Conservation (phyloP, 1,139 yeast genomes). For the Pichiaceae sp. region DNA sequence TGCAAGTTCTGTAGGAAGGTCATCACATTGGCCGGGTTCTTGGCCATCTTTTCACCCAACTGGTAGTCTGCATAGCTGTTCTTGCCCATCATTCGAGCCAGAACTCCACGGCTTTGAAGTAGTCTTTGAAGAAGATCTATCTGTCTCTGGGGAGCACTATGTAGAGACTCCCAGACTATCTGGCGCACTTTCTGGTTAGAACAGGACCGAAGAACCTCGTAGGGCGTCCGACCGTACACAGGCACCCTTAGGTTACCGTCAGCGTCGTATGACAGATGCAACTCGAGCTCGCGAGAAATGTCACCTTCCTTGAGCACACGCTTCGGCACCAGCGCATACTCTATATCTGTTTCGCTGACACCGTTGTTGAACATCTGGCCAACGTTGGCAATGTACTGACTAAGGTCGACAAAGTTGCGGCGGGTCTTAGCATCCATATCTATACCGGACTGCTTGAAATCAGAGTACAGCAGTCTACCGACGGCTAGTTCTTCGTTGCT, state of each 20-base stretch:
- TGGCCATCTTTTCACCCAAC: constrained; percentile 86
- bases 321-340: constrained; percentile 21
- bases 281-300: constrained; percentile 13
- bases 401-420: constrained; percentile 63
- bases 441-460: constrained; percentile 87
- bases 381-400: constrained; percentile 71
- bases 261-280: constrained; percentile 13
- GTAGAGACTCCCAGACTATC: constrained; percentile 67
- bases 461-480: constrained; percentile 71
- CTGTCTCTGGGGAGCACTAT: constrained; percentile 49
- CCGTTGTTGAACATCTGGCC: constrained; percentile 75
- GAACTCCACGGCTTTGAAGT: constrained; percentile 55
- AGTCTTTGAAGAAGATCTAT: constrained; percentile 50
- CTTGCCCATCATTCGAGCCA: constrained; percentile 72
- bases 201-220: constrained; percentile 54
- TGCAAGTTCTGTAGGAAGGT: constrained; percentile 60
- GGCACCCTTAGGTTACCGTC: constrained; percentile 44
- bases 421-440: constrained; percentile 63
- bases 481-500: constrained; percentile 72
- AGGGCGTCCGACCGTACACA: constrained; percentile 60
- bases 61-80: constrained; percentile 72
- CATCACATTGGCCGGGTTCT: constrained; percentile 65
- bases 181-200: constrained; percentile 50
- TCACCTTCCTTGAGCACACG: constrained; percentile 17
- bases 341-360: constrained; percentile 36